Percentiles rank a stretch among this genome's conserved stretches.
phyloP scores from a whole-genome alignment of 768 basidiomycete genomes.

The Cubamyces sp. region DNA sequence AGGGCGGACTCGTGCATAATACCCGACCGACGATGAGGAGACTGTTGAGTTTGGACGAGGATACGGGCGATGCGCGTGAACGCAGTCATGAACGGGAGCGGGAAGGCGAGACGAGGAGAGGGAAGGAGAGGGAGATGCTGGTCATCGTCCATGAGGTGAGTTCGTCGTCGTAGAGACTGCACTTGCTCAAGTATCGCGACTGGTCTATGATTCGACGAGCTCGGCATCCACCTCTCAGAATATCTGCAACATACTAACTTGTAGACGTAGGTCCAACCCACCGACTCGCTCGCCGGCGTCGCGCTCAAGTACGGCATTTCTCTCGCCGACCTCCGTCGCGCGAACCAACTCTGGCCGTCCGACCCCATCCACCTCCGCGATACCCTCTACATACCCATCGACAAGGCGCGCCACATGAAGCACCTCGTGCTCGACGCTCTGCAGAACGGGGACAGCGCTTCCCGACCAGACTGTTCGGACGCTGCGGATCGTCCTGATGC shows the following conservation, averaged over 20 bases:
- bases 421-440: constrained; percentile 30
- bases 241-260: background rate
- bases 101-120: background rate
- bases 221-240: background rate
- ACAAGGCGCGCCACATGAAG: constrained; percentile 53
- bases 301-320: constrained; percentile 89
- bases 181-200: no score
- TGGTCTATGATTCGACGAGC: no score
- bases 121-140: constrained; percentile 42
- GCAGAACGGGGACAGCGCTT: constrained; percentile 6
- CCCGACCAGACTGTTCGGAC: background rate
- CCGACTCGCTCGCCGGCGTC: constrained; percentile 85
- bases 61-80: background rate
- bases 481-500: background rate
- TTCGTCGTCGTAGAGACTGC: no score
- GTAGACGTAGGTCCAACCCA: constrained; percentile 59
- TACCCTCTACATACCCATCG: constrained; percentile 78
- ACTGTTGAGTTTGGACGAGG: constrained; percentile 26
- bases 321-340: constrained; percentile 78
- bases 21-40: constrained; percentile 31
- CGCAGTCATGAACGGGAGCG: background rate
- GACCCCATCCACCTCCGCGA: constrained; percentile 91
- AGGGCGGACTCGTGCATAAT: constrained; percentile 15
- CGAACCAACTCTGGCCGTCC: constrained; percentile 93
- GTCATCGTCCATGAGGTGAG: constrained; percentile 65